Base-by-base conservation (phyloP, 1,284 basidiomycete species). In the Tylopilus sp. region DNA sequence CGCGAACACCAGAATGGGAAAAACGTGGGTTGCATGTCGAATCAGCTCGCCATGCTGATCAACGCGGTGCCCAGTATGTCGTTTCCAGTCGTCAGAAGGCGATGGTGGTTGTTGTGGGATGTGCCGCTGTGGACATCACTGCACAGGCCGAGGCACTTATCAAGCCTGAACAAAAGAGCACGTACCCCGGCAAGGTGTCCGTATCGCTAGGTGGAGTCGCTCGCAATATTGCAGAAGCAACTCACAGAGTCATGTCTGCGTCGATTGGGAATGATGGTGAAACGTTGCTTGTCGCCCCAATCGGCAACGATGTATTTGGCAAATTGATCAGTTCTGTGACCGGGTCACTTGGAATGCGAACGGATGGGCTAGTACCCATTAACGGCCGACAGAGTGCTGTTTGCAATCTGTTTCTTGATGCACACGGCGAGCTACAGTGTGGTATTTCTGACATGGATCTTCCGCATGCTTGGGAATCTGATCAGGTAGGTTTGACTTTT, bases 391-490 rank as follows among this genome's bases (percentile, higher is more conserved):
- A 77, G 47, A 89, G 89, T 16, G 84, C 94, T 0, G 84, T 90
- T 7, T 96, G 94, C 70, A 92, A 86, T 56, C 82, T 97, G 71
- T 72, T 93, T 33, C 71, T 99, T 37, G 86, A 93, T 61, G 68
- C 69, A 19, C 64, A 73, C 10, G 93, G 94, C 0, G 79, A 82
- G 46, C 75, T 99, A 10, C 73, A 86, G 2, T 81, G 80, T 16
- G 97, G 97, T 6, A 82, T 98, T 6, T 92, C 95, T 6, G 95
- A 97, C 66, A 97, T 98, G 90, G 79, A 75, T 34, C 84, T 93
- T 35, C 79, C 83, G 8, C 72, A 81, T 45, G 63, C 69, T 2
- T 63, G 92, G 37, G 64, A 72, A 31, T 67, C 66, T 16, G 64
- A 76, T 18, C 63, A 68, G 59, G 86, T 88, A 61, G 53, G 71